These are phyloP conservation scores for Lactarius vividus DNA, from an alignment of 768 basidiomycete species.

Conservation along the genomic window DNA sequence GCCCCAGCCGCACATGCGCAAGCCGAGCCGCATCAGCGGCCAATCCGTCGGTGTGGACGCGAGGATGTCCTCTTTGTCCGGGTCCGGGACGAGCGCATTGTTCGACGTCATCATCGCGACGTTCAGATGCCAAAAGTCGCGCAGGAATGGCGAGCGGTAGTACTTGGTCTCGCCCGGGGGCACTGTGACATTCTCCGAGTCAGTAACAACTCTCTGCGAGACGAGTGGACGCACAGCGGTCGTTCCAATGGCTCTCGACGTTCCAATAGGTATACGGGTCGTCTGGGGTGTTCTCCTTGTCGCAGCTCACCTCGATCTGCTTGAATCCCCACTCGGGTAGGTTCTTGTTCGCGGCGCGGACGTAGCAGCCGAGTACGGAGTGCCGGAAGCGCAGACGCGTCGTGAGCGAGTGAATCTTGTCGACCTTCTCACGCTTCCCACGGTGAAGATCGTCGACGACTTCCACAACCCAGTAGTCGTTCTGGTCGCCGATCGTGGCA, in stretches of 20 bases:
- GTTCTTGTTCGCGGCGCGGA: slow-evolving; percentile 83
- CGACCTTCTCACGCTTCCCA: slow-evolving; percentile 53
- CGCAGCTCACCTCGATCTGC: slow-evolving; percentile 94
- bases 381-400: slow-evolving; percentile 88
- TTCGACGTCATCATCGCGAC: slow-evolving; percentile 99
- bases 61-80: slow-evolving; percentile 97
- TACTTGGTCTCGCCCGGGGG: slow-evolving; percentile 78
- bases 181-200: slow-evolving; percentile 33
- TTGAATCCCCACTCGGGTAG: slow-evolving; percentile 99
- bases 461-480: slow-evolving; percentile 92
- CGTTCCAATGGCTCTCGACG: slow-evolving; percentile 97
- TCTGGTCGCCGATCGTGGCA: slow-evolving; percentile 75
- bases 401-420: slow-evolving; percentile 83
- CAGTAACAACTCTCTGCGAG: background rate
- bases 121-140: slow-evolving; percentile 98
- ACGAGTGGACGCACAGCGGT: slow-evolving; percentile 63
- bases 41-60: slow-evolving; percentile 92
- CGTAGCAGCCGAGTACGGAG: slow-evolving; percentile 74
- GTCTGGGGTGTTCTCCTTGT: slow-evolving; percentile 76
- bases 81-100: slow-evolving; percentile 95
- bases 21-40: slow-evolving; percentile 85
- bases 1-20: slow-evolving; percentile 98
- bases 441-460: slow-evolving; percentile 86
- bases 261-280: slow-evolving; percentile 96
- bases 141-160: slow-evolving; percentile 88